Base-by-base conservation (phyloP, 2,329 filamentous ascomycete genomes). In the Fusarium tupiense region DNA sequence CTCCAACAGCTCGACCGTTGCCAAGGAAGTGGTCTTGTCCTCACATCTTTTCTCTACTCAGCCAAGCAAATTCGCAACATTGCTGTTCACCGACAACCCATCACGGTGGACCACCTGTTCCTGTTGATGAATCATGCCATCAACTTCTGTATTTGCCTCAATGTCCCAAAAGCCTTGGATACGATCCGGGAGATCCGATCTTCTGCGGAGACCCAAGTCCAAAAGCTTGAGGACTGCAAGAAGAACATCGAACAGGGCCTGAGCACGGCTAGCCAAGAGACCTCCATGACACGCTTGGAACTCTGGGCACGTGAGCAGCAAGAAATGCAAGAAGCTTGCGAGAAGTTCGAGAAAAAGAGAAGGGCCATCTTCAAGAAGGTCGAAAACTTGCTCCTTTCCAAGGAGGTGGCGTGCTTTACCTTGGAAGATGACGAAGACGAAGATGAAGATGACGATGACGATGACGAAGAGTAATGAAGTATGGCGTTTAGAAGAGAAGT, bases 21-120 rank as follows among this genome's bases (percentile, higher is more conserved):
- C 3, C 46, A 16, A 5, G 24, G 20, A 2, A 31, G 31, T 20
- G 33, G 17, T 2, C 20, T 37, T 41, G 29, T 43, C 3, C 41
- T 62, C 14, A 11, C 11, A 16, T 17, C 8, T 1, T 12, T 70
- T 24, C 26, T 67, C 8, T 13, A 53, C 3, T 40, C 57, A 5
- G 54, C 22, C 19, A 67, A 26, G 2, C 22, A 35, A 2, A 71
- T 74, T 19, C 71, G 71, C 3, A 46, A 73, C 10, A 8, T 33
- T 14, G 59, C 58, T n/a, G 71, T 73, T 13, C 71, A 74, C 16
- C 61, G 71, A 4, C 19, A 50, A 1, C 31, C 12, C 10, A n/a
- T 35, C 14, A 43, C 22, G 10, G 24, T 24, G n/a, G 12, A 44
- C 5, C 10, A 35, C 5, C 13, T 67, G 11, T 19, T 38, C 2